Evolutionary conservation across 2,329 filamentous ascomycete genomes (phyloP).

Genomic region (Metarhizium guizhouense): DNA sequence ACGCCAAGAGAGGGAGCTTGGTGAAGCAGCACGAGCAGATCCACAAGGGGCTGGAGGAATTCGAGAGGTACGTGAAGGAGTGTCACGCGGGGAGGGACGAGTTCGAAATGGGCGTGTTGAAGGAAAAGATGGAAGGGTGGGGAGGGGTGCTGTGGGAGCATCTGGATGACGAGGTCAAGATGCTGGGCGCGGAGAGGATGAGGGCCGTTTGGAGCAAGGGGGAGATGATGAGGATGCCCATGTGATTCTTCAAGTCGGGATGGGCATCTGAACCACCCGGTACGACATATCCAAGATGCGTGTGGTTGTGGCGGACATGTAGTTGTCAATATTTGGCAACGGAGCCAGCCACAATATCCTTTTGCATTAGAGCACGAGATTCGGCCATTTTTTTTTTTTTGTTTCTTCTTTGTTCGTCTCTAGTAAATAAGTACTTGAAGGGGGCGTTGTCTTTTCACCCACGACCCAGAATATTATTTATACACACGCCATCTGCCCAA

Average conservation of each 20-base stretch:
- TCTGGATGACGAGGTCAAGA: conserved; percentile 73
- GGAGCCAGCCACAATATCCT: no score
- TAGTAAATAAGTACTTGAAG: background rate
- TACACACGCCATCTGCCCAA: background rate
- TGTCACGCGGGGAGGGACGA: conserved; percentile 56
- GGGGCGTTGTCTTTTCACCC: background rate
- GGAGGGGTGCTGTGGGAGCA: conserved; percentile 72
- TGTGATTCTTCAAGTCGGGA: conserved; percentile 33
- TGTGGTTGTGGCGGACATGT: no score
- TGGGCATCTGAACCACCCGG: no score
- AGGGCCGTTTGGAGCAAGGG: conserved; percentile 68
- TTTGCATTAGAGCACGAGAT: no score
- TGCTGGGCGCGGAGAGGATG: conserved; percentile 81
- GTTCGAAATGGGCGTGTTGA: conserved; percentile 50
- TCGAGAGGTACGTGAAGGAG: conserved; percentile 55
- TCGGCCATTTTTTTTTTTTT: no score
- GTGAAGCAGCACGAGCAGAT: conserved; percentile 70
- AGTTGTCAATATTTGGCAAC: no score
- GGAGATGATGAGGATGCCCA: conserved; percentile 63
- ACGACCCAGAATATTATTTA: background rate
- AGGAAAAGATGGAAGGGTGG: conserved; percentile 67
- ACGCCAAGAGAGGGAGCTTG: conserved; percentile 43
- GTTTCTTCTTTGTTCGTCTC: no score
- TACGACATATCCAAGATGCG: no score
- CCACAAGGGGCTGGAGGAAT: conserved; percentile 61